Evolutionary conservation across 169 alveolate genomes (phyloP), one percentile per base, ranked within the genome.

Genomic region (Babesia caballi): DNA sequence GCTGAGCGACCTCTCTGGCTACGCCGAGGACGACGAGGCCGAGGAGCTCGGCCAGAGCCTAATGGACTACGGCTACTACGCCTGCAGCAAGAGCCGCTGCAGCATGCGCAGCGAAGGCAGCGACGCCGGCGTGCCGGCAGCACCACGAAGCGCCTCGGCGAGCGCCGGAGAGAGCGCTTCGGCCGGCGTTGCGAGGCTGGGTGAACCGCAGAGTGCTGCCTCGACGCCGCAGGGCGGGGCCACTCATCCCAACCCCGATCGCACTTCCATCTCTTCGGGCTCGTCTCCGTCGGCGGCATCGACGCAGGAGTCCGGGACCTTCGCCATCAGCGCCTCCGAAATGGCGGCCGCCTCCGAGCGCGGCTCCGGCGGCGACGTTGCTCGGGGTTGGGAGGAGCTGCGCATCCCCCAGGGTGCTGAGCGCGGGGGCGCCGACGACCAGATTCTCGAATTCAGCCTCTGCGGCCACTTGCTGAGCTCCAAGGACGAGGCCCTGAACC

Each of bases 381-480:
- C 14, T 3, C n/a, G 49, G 49, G 44, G 70, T 0, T 63, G 73
- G 73, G n/a, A 47, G 17, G 73, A 47, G 15, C 7, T 63, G 25
- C 7, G 61, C 21, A 63, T 63, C 27, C 9, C 32, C 23, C 42
- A 40, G 36, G 36, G 21, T 14, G 52, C 21, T 27, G 61, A 2
- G 6, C n/a, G 25, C 21, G 30, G n/a, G n/a, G 67, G 28, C 8
- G 7, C 53, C 28, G 87, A 71, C 19, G 82, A 68, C 59, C 65
- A 57, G 54, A 51, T 60, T 19, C 30, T 81, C 30, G 82, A 81
- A 44, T 61, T 81, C 36, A 63, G 82, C 46, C 80, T 92, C 23
- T 92, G 96, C 65, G 96, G 96, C 12, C 96, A 92, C 58, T 63
- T 90, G 46, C 60, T 77, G 30, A 88, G 86, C 36, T 21, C 78